Conservation (phyloP, 257 asterid species). For the Euphrasia confusa region DNA sequence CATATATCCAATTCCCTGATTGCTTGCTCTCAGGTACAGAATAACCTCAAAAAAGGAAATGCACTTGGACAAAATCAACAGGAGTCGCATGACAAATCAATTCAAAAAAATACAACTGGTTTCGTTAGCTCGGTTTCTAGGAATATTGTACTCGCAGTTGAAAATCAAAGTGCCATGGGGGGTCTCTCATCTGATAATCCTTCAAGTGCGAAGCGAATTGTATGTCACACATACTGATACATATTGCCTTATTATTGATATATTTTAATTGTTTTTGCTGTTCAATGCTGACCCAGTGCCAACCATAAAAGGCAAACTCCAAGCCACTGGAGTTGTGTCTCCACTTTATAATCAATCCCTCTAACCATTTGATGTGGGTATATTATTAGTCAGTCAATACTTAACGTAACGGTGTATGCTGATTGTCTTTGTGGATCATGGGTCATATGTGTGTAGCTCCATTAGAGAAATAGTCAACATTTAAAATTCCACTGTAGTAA, state of each 20-base stretch:
- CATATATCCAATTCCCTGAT: constrained; percentile 21
- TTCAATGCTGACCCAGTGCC: neutral
- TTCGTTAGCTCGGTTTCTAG: constrained; percentile 32
- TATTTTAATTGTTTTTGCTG: neutral
- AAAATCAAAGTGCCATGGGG: constrained; percentile 24
- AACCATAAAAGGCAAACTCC: constrained; percentile 6
- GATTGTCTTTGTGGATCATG: neutral
- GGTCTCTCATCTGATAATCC: constrained; percentile 33
- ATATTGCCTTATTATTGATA: neutral
- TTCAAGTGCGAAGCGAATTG: constrained; percentile 45
- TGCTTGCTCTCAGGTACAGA: constrained; percentile 27
- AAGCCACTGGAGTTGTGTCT: neutral
- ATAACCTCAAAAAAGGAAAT: constrained; percentile 37
- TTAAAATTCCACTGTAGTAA: neutral
- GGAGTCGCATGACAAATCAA: neutral
- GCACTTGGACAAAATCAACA: neutral
- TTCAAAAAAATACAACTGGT: neutral
- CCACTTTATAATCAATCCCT: neutral
- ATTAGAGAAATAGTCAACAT: neutral
- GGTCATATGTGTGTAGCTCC: neutral
- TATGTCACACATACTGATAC: constrained; percentile 26
- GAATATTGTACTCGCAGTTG: constrained; percentile 20
- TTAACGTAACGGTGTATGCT: neutral
- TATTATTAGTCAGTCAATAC: neutral
- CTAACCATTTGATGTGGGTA: neutral